Conservation (phyloP, 306 rosid species). For the Castanopsis chinensis region DNA sequence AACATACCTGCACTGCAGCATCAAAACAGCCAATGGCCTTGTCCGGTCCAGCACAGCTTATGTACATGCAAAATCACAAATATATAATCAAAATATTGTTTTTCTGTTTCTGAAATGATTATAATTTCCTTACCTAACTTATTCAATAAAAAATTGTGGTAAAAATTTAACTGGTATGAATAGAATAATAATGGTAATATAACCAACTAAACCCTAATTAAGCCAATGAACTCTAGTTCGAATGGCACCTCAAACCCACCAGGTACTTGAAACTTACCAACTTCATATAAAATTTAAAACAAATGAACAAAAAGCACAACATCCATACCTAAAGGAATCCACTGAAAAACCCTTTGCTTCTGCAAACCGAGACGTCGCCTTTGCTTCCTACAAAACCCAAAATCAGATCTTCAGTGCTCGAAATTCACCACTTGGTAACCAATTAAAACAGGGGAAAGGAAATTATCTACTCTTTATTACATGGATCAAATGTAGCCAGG, state of each 20-base stretch:
- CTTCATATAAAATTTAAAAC: neutral
- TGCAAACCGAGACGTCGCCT: constrained; percentile 39
- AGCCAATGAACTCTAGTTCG: neutral
- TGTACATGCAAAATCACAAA: constrained; percentile 27
- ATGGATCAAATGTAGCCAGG: no score
- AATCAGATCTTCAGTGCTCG: neutral
- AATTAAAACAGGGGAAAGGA: neutral
- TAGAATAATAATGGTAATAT: neutral
- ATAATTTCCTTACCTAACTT: neutral
- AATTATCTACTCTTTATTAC: neutral
- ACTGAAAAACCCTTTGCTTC: constrained; percentile 34
- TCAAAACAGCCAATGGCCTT: constrained; percentile 70
- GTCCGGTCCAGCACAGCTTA: constrained; percentile 35
- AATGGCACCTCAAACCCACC: neutral
- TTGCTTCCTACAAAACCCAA: constrained; percentile 35
- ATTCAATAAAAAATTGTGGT: neutral
- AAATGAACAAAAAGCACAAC: neutral
- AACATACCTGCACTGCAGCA: constrained; percentile 75
- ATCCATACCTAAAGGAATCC: constrained; percentile 35
- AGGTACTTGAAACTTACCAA: no score
- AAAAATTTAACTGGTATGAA: neutral
- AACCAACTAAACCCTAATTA: neutral
- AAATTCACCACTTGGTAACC: neutral
- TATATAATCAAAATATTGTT: neutral
- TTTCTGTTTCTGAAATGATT: neutral